phyloP scores from a whole-genome alignment of 768 basidiomycete genomes.

The Leccinum subtestaceum region DNA sequence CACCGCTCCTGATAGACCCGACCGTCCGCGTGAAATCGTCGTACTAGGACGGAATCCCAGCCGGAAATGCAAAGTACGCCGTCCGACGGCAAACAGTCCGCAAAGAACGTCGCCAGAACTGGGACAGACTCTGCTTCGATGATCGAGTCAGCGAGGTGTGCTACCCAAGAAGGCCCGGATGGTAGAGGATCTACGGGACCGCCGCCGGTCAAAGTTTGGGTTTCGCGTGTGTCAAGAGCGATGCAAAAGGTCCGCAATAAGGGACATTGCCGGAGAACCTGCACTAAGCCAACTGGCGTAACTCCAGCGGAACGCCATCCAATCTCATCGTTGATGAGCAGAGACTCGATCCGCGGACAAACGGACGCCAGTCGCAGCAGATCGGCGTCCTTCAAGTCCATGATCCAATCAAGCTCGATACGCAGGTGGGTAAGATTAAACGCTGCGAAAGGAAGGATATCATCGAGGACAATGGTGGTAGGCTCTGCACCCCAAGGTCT shows the following conservation, averaged over 20 bases:
- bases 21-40: background rate
- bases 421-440: background rate
- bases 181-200: background rate
- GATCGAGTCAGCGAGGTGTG: background rate
- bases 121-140: background rate
- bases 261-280: background rate
- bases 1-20: background rate
- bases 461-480: background rate
- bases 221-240: background rate
- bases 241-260: background rate
- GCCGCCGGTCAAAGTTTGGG: background rate
- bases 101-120: background rate
- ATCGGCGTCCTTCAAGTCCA: background rate
- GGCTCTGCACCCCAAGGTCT: background rate
- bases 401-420: background rate
- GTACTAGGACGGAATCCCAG: background rate
- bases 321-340: background rate
- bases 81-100: background rate
- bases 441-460: background rate
- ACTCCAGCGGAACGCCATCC: background rate
- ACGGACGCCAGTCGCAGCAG: background rate
- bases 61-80: background rate
- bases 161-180: background rate
- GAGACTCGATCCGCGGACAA: background rate
- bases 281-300: background rate